phyloP scores from a whole-genome alignment of 75 land plant genomes.

The Pinus taeda region DNA sequence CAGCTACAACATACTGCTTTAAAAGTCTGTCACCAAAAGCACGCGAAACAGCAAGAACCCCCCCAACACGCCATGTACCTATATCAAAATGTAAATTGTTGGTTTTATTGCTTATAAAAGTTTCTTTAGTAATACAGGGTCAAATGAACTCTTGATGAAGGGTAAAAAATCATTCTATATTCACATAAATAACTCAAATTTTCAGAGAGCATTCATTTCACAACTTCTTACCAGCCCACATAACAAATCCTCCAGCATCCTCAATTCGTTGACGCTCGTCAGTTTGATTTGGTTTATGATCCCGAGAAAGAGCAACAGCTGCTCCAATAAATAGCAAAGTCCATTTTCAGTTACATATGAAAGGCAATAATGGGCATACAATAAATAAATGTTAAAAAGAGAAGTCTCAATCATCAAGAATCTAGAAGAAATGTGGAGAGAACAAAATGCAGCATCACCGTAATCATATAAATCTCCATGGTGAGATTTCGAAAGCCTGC shows the following conservation, averaged over 20 bases:
- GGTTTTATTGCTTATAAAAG: not conserved
- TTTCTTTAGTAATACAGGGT: not conserved
- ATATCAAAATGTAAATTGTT: not conserved
- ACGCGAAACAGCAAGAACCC: slow-evolving; percentile 35
- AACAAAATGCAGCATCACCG: too few relatives aligned
- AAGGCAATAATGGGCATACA: not conserved
- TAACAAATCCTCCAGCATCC: slow-evolving; percentile 79
- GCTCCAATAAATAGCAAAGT: slow-evolving; percentile 10
- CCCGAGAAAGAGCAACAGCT: slow-evolving; percentile 71
- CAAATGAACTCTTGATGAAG: not conserved
- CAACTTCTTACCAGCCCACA: slow-evolving; percentile 71
- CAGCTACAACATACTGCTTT: slow-evolving; percentile 37
- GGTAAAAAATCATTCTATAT: too few relatives aligned
- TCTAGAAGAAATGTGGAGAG: too few relatives aligned
- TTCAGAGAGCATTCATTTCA: not conserved
- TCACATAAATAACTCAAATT: not conserved
- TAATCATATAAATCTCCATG: too few relatives aligned
- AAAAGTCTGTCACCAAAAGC: slow-evolving; percentile 32
- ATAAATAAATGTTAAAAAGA: not conserved
- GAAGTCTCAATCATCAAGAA: too few relatives aligned
- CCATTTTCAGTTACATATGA: not conserved
- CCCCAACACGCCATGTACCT: slow-evolving; percentile 42
- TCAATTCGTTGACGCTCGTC: slow-evolving; percentile 88
- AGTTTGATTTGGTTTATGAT: slow-evolving; percentile 79
- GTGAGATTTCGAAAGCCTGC: too few relatives aligned